phyloP scores from a whole-genome alignment of 352 stramenopile species.

The Phytophthora sojae region DNA sequence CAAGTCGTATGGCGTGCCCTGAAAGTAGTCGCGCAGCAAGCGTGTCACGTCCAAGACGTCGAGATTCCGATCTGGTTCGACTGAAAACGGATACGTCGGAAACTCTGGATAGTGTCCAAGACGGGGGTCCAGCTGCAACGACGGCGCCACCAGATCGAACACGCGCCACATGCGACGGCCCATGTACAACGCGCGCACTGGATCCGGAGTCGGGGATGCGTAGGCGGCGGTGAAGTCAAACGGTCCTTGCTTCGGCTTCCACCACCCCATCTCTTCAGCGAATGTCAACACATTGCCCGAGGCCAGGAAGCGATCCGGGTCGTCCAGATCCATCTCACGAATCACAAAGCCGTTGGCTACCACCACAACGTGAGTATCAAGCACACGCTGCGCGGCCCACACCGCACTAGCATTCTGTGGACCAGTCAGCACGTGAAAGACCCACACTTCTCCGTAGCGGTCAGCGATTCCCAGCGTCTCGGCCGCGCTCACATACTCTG shows the following conservation, averaged over 20 bases:
- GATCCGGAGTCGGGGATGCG: slow-evolving; percentile 56
- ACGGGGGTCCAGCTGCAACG: slow-evolving; percentile 73
- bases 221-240: slow-evolving; percentile 85
- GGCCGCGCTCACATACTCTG: slow-evolving; percentile 71
- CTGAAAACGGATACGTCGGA: slow-evolving; percentile 89
- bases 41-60: slow-evolving; percentile 78
- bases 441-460: slow-evolving; percentile 90
- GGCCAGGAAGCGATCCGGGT: slow-evolving; percentile 90
- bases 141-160: slow-evolving; percentile 84
- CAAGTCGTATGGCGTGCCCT: slow-evolving; percentile 91
- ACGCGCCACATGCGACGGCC: slow-evolving; percentile 92
- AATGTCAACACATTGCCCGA: slow-evolving; percentile 91
- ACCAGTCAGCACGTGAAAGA: slow-evolving; percentile 96
- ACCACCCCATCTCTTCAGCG: slow-evolving; percentile 89
- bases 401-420: slow-evolving; percentile 89
- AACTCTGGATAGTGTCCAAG: slow-evolving; percentile 71
- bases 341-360: slow-evolving; percentile 96
- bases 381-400: slow-evolving; percentile 95
- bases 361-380: slow-evolving; percentile 88
- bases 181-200: slow-evolving; percentile 70
- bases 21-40: slow-evolving; percentile 91
- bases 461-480: slow-evolving; percentile 92
- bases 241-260: slow-evolving; percentile 48
- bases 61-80: slow-evolving; percentile 71
- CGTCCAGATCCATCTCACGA: slow-evolving; percentile 82